Evolutionary conservation across 257 asterid genomes (phyloP).

Genomic region (Solanum gracilifrons): DNA sequence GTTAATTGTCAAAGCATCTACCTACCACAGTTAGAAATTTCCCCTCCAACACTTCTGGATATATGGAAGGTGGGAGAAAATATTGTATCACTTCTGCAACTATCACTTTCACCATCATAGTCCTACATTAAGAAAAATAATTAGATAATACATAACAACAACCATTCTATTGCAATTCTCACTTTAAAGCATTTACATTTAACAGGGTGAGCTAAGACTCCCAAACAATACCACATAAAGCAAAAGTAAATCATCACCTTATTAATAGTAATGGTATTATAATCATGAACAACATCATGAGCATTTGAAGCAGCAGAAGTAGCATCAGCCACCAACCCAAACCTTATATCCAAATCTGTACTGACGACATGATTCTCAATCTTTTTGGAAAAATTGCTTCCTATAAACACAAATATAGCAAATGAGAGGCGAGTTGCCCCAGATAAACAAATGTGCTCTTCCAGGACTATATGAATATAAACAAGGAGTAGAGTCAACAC

Average conservation of each 20-base stretch:
- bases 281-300: slow-evolving; percentile 19
- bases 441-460: background rate
- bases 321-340: slow-evolving; percentile 43
- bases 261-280: slow-evolving; percentile 11
- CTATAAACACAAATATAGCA: slow-evolving; percentile 28
- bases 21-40: slow-evolving; percentile 49
- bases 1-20: background rate
- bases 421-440: slow-evolving; percentile 9
- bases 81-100: slow-evolving; percentile 45
- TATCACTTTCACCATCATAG: slow-evolving; percentile 25
- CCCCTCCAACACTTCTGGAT: slow-evolving; percentile 46
- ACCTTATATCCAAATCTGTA: slow-evolving; percentile 42
- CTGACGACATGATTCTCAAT: slow-evolving; percentile 34
- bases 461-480: background rate
- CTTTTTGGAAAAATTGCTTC: slow-evolving; percentile 32
- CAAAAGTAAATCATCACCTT: slow-evolving; percentile 29
- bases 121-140: slow-evolving; percentile 30
- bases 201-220: background rate
- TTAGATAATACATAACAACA: background rate
- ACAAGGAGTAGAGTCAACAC: background rate
- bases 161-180: slow-evolving; percentile 1
- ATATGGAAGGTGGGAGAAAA: slow-evolving; percentile 84
- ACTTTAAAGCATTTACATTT: background rate
- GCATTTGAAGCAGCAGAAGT: slow-evolving; percentile 29
- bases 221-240: background rate